phyloP scores from a whole-genome alignment of 2,329 filamentous ascomycete species.

The Lachnellula suecica region DNA sequence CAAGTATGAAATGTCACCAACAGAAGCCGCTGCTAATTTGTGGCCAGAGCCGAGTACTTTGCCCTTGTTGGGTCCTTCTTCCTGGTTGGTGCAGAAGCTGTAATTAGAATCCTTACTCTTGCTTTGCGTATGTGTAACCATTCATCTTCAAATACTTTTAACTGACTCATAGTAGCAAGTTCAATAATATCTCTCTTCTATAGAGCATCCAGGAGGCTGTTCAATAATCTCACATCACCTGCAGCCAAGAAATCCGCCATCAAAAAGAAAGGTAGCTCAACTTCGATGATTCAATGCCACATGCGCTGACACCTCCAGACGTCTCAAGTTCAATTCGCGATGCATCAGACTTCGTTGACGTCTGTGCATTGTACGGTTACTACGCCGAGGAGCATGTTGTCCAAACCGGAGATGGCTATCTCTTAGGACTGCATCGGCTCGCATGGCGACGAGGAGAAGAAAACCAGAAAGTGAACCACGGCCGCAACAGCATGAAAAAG shows the following conservation, averaged over 20 bases:
- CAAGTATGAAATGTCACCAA: too few relatives aligned
- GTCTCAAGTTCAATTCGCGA: constrained; percentile 78
- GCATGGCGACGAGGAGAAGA: constrained; percentile 83
- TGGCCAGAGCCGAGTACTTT: constrained; percentile 86
- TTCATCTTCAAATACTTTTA: constrained; percentile 1
- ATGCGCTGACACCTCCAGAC: constrained; percentile 47
- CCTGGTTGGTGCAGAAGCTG: constrained; percentile 76
- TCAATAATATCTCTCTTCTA: constrained; percentile 84
- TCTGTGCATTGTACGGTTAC: constrained; percentile 91
- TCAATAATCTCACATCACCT: constrained; percentile 74
- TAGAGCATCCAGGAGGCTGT: constrained; percentile 74
- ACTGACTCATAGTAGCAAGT: constrained; percentile 51
- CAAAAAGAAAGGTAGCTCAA: constrained; percentile 62
- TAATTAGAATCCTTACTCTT: constrained; percentile 84
- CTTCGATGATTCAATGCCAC: constrained; percentile 59
- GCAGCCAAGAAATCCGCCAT: constrained; percentile 67
- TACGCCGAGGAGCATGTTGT: constrained; percentile 95
- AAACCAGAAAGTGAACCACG: constrained; percentile 72
- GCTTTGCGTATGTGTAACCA: constrained; percentile 68
- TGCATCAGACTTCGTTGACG: constrained; percentile 87
- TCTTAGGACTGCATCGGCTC: constrained; percentile 85
- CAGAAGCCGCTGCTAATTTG: too few relatives aligned
- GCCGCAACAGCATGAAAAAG: constrained; percentile 68
- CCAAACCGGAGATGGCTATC: constrained; percentile 89
- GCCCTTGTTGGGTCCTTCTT: constrained; percentile 82